A percentile compares a stretch with the other conserved stretches of the same genome.
phyloP scores from a whole-genome alignment of 176 grass and related monocot genomes.

The Urochloa ruziziensis region DNA sequence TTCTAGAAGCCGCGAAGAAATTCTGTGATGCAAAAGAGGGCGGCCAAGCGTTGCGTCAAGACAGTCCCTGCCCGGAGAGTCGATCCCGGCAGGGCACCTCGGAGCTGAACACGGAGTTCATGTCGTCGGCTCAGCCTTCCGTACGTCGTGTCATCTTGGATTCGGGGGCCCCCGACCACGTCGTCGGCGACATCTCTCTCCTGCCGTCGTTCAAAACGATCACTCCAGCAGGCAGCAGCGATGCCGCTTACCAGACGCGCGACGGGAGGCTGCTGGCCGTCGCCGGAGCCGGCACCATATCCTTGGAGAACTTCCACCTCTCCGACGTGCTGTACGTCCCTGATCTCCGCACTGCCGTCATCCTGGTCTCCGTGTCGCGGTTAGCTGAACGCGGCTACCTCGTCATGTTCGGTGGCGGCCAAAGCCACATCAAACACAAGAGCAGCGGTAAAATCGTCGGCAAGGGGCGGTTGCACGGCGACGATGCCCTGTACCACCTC shows the following conservation, averaged over 20 bases:
- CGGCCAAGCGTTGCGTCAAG: no score
- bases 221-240: neutral
- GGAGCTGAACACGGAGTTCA: no score
- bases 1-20: no score
- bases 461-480: neutral
- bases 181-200: neutral
- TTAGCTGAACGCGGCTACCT: no score
- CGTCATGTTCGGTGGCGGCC: no score
- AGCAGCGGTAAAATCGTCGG: neutral
- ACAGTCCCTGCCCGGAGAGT: no score
- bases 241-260: neutral
- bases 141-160: neutral
- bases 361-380: neutral
- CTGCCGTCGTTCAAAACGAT: neutral
- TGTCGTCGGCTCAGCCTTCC: no score
- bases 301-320: neutral
- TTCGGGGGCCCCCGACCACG: neutral
- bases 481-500: neutral
- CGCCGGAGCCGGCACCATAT: neutral
- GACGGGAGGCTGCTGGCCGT: neutral
- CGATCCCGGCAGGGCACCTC: no score
- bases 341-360: neutral
- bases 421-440: neutral
- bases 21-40: no score
- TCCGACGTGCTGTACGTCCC: neutral